Conservation (phyloP, 2,329 filamentous ascomycete species). For the Arthrobotrys megalospora region DNA sequence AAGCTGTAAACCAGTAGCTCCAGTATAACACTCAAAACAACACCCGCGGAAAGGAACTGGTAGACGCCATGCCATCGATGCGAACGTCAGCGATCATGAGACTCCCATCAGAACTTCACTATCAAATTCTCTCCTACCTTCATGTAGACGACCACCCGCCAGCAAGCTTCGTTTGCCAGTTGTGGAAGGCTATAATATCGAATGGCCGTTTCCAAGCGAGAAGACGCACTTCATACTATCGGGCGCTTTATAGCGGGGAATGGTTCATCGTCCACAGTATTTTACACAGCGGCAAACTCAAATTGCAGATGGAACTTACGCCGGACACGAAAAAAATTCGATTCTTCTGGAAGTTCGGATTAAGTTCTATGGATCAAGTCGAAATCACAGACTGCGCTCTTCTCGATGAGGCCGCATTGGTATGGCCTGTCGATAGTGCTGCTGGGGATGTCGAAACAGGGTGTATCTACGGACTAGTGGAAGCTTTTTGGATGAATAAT, state of each 20-base stretch:
- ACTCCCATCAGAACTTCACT: conserved; percentile 9
- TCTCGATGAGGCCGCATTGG: neutral
- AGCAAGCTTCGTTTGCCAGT: neutral
- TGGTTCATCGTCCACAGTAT: conserved; percentile 10
- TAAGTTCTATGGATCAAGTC: neutral
- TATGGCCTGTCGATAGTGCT: neutral
- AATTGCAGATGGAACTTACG: neutral
- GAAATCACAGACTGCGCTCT: neutral
- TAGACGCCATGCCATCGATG: no score
- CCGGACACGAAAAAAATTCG: neutral
- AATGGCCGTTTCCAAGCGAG: neutral
- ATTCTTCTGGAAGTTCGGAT: neutral
- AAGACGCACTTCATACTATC: neutral
- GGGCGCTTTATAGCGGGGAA: neutral
- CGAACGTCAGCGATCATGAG: neutral
- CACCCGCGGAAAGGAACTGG: no score
- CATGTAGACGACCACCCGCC: neutral
- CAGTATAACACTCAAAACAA: no score
- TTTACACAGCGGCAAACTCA: neutral
- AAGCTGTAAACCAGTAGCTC: no score
- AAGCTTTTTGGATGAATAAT: no score
- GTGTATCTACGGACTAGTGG: neutral
- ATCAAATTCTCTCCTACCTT: conserved; percentile 8
- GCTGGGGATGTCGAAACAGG: neutral
- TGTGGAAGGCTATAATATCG: neutral